Percentiles rank a stretch among this genome's conserved stretches.
phyloP scores from a whole-genome alignment of 805 yeast genomes.

The Saturnispora galanensis region DNA sequence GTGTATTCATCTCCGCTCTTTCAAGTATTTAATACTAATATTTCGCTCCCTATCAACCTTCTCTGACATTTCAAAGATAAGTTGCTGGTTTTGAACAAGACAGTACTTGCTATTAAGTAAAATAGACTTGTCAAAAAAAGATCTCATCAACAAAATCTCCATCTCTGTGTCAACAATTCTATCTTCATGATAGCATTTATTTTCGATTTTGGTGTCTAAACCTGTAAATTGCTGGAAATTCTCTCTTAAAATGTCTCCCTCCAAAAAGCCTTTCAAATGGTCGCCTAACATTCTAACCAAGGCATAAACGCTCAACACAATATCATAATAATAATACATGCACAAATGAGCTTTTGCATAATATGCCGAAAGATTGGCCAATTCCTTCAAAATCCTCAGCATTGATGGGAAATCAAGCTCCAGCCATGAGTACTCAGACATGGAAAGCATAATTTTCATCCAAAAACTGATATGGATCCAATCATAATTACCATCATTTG shows the following conservation, averaged over 20 bases:
- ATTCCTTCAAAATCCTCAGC: slow-evolving; percentile 12
- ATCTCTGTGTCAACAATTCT: neutral
- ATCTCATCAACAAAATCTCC: neutral
- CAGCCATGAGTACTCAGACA: slow-evolving; percentile 6
- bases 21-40: neutral
- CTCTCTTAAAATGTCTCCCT: slow-evolving; percentile 8
- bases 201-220: slow-evolving; percentile 6
- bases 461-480: slow-evolving; percentile 23
- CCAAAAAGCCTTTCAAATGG: slow-evolving; percentile 18
- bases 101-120: neutral
- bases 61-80: slow-evolving; percentile 2
- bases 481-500: slow-evolving; percentile 8
- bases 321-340: slow-evolving; percentile 8
- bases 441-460: slow-evolving; percentile 13
- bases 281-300: slow-evolving; percentile 12
- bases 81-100: neutral
- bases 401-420: slow-evolving; percentile 16
- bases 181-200: neutral
- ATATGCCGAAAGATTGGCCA: slow-evolving; percentile 9
- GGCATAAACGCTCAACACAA: slow-evolving; percentile 15
- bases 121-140: neutral
- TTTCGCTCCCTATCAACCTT: neutral
- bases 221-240: slow-evolving; percentile 10
- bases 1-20: too few species aligned
- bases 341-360: slow-evolving; percentile 2